Conservation (phyloP, 108 stramenopile genomes). For the Mediolabrus comicus region DNA sequence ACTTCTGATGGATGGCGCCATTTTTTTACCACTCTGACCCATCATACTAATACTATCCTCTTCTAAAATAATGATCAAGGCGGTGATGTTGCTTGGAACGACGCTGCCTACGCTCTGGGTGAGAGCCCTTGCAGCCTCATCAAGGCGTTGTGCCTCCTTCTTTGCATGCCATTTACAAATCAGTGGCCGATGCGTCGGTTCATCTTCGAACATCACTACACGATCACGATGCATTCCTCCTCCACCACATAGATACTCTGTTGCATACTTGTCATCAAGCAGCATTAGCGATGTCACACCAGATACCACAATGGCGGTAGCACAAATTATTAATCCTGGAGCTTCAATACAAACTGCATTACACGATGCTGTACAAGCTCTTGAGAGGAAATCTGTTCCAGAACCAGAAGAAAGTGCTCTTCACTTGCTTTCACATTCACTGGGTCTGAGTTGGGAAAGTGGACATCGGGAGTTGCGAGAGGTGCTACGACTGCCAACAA, state of each 20-base stretch:
- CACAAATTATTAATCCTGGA: background rate
- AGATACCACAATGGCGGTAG: background rate
- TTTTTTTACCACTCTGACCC: too few species aligned
- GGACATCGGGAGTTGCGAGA: conserved; percentile 57
- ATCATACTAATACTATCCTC: too few species aligned
- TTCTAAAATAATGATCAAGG: background rate
- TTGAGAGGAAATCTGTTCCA: conserved; percentile 45
- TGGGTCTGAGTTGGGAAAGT: conserved; percentile 58
- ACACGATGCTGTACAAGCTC: conserved; percentile 36
- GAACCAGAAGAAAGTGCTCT: conserved; percentile 67
- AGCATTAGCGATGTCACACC: background rate
- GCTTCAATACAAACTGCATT: conserved; percentile 47
- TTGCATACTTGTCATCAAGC: background rate
- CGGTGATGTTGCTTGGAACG: background rate
- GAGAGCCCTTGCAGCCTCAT: background rate
- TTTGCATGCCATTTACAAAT: too few species aligned
- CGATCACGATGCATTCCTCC: background rate
- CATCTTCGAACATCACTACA: background rate
- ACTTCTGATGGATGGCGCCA: too few species aligned
- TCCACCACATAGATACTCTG: background rate
- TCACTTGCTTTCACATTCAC: conserved; percentile 62
- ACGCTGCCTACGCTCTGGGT: background rate
- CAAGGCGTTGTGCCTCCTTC: background rate
- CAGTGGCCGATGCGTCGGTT: too few species aligned
- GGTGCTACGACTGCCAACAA: conserved; percentile 18